Conservation (phyloP, 2,329 filamentous ascomycete species). For the Setomelanomma holmii region DNA sequence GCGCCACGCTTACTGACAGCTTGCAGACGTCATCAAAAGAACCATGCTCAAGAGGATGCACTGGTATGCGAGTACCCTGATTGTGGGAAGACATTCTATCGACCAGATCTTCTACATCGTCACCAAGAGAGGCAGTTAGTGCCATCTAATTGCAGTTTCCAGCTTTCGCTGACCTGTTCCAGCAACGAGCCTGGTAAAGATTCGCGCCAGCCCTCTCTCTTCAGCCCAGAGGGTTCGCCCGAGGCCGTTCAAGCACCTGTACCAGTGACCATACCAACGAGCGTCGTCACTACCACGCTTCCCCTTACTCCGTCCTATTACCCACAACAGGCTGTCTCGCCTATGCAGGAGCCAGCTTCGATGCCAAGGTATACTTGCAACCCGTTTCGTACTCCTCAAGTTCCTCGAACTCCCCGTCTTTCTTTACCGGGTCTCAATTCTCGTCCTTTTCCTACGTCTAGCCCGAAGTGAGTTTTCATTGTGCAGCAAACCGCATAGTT, state of each 20-base stretch:
- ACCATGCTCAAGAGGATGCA: conserved; percentile 52
- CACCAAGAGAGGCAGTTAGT: conserved; percentile 56
- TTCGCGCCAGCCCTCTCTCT: conserved; percentile 25
- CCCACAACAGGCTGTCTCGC: conserved; percentile 25
- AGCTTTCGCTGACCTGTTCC: conserved; percentile 19
- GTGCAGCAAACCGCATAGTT: conserved; percentile 21
- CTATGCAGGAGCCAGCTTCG: conserved; percentile 31
- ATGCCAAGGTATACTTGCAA: conserved; percentile 47
- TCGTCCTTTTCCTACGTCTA: conserved; percentile 40
- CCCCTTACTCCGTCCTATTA: conserved; percentile 24
- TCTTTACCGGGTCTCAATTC: conserved; percentile 36
- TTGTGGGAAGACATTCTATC: conserved; percentile 54
- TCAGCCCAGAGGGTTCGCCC: conserved; percentile 33
- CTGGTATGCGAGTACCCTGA: conserved; percentile 50
- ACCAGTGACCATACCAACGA: conserved; percentile 20
- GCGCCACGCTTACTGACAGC: not conserved
- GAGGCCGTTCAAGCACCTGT: conserved; percentile 23
- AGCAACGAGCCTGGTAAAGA: conserved; percentile 39
- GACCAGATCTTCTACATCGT: conserved; percentile 54
- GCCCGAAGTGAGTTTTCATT: conserved; percentile 47
- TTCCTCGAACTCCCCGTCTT: conserved; percentile 42
- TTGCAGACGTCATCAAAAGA: conserved; percentile 55
- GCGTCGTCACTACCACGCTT: conserved; percentile 20
- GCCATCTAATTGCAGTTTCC: not conserved
- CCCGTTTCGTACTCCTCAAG: conserved; percentile 48